phyloP scores from a whole-genome alignment of 2,329 filamentous ascomycete species.

The Cercospora sp. region DNA sequence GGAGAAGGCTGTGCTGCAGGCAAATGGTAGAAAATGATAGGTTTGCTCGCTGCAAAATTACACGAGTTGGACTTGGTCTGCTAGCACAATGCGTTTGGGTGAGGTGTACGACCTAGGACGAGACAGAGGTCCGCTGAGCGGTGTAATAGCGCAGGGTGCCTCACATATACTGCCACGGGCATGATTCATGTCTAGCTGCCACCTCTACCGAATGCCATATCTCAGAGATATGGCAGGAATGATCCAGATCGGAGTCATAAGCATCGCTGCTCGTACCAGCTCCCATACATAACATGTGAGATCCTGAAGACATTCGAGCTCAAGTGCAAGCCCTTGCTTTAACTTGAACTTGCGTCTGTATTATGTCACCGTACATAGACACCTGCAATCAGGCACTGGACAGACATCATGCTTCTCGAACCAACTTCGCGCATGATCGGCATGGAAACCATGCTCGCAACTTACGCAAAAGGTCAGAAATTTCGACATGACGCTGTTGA shows the following conservation, averaged over 20 bases:
- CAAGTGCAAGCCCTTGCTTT: not conserved
- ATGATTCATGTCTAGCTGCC: not conserved
- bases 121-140: not conserved
- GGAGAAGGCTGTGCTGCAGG: conserved; percentile 64
- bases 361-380: conserved; percentile 45
- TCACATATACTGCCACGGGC: not conserved
- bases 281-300: not conserved
- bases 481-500: conserved; percentile 52
- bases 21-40: not conserved
- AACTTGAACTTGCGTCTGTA: not conserved
- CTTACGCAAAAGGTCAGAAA: conserved; percentile 63
- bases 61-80: not conserved
- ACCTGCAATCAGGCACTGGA: conserved; percentile 58
- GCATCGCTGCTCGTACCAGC: not conserved
- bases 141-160: not conserved
- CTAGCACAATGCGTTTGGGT: not conserved
- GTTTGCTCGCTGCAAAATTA: not conserved
- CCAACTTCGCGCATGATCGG: conserved; percentile 63
- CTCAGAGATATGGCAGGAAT: not conserved
- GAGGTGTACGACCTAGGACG: not conserved
- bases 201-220: not conserved
- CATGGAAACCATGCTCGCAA: conserved; percentile 66
- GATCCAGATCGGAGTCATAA: not conserved
- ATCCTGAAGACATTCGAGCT: not conserved
- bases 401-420: conserved; percentile 57